Conservation (phyloP, 208 protist genomes). For the Herpetomonas tarakana region DNA sequence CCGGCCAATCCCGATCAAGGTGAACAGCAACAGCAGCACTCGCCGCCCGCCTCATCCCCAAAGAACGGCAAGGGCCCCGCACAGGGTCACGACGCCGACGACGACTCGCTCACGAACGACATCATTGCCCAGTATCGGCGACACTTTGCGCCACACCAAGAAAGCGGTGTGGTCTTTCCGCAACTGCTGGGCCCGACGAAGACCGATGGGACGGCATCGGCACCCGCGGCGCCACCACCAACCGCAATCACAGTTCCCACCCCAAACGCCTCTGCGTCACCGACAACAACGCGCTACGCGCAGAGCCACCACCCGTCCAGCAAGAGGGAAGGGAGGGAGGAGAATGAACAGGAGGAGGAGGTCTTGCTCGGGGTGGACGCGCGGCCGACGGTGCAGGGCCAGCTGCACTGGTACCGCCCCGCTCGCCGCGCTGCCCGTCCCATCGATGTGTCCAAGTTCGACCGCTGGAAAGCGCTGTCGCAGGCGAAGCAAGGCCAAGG, state of each 20-base stretch:
- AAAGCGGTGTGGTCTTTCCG: background rate
- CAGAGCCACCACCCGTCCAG: background rate
- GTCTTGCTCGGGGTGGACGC: background rate
- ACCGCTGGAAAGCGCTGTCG: constrained; percentile 1
- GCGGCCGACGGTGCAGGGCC: background rate
- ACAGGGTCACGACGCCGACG: background rate
- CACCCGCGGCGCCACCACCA: too few species aligned
- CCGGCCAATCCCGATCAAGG: too few species aligned
- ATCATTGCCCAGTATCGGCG: background rate
- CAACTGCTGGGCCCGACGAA: background rate
- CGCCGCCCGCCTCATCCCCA: background rate
- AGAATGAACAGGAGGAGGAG: background rate
- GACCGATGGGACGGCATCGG: background rate
- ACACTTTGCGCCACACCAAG: background rate
- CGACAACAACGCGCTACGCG: background rate
- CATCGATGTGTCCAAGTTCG: constrained; percentile 16
- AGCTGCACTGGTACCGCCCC: constrained; percentile 12
- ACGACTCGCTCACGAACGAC: background rate
- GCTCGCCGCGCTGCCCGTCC: constrained; percentile 8
- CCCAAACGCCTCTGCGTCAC: background rate
- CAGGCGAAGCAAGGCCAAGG: background rate
- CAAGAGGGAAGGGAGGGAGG: background rate
- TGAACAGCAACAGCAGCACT: background rate
- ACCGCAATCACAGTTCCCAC: too few species aligned
- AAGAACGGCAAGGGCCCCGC: background rate